These are phyloP conservation scores for Tuber microsphaerosporum DNA, from an alignment of 495 filamentous ascomycete genomes.

Conservation along the genomic window DNA sequence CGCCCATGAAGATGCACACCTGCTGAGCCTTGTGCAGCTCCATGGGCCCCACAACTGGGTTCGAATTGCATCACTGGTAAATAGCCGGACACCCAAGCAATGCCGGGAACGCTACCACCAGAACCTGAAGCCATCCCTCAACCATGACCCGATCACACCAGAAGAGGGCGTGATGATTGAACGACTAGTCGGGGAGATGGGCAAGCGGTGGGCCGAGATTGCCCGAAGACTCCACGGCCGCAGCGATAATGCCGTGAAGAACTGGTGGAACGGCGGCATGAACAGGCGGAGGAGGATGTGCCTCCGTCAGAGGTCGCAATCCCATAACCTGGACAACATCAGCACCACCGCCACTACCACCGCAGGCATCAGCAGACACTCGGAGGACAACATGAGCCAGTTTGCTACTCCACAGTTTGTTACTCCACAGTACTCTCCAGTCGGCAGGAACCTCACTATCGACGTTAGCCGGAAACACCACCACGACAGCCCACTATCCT, in stretches of 20 bases:
- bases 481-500: slow-evolving; percentile 59
- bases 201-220: slow-evolving; percentile 93
- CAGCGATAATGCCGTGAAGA: slow-evolving; percentile 97
- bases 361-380: slow-evolving; percentile 22
- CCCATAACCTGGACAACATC: slow-evolving; percentile 43
- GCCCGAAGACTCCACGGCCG: slow-evolving; percentile 75
- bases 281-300: slow-evolving; percentile 59
- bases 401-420: slow-evolving; percentile 21
- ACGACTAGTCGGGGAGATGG: slow-evolving; percentile 69
- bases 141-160: slow-evolving; percentile 83
- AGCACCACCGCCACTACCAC: slow-evolving; percentile 33
- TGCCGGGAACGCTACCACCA: slow-evolving; percentile 94
- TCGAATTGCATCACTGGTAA: slow-evolving; percentile 68
- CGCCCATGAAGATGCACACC: slow-evolving; percentile 64
- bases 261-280: slow-evolving; percentile 97
- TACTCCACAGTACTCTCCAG: slow-evolving; percentile 32
- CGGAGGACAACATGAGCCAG: slow-evolving; percentile 29
- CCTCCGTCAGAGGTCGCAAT: slow-evolving; percentile 46
- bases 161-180: slow-evolving; percentile 84
- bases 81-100: slow-evolving; percentile 82
- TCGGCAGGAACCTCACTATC: slow-evolving; percentile 45
- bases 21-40: slow-evolving; percentile 64
- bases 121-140: slow-evolving; percentile 83
- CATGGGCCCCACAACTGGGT: slow-evolving; percentile 91
- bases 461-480: slow-evolving; percentile 47